Conservation (phyloP, 2,329 filamentous ascomycete genomes). For the Aaosphaeria arxii region DNA sequence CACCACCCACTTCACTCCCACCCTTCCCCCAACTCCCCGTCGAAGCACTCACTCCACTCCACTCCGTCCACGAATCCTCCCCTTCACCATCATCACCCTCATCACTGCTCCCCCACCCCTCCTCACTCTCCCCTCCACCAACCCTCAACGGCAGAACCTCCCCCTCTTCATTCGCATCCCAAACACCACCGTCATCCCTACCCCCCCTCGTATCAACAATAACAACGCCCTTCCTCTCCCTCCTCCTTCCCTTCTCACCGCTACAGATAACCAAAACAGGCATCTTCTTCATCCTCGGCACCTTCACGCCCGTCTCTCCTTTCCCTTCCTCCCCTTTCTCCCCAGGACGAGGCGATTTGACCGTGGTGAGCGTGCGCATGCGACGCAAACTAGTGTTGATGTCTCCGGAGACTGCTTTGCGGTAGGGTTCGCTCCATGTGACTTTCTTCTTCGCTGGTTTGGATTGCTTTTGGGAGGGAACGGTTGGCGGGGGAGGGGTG, state of each 20-base stretch:
- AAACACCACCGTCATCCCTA: slow-evolving; percentile 9
- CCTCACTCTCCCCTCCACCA: no score
- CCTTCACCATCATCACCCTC: no score
- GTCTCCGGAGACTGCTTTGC: background rate
- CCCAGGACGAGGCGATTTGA: background rate
- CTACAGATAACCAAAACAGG: slow-evolving; percentile 22
- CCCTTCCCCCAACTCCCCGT: no score
- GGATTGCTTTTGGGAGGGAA: no score
- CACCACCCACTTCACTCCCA: no score
- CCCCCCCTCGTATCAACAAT: slow-evolving; percentile 23
- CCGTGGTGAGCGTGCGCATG: background rate
- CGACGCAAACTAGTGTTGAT: background rate
- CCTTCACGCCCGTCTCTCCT: slow-evolving; percentile 6
- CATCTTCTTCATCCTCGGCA: slow-evolving; percentile 16
- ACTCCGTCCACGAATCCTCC: no score
- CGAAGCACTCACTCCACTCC: no score
- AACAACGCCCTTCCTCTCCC: slow-evolving; percentile 11
- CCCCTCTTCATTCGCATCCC: no score
- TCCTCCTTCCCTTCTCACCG: slow-evolving; percentile 12
- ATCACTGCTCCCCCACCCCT: no score
- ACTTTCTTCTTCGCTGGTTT: background rate
- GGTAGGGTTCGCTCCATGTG: background rate
- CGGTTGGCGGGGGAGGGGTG: no score
- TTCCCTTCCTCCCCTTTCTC: background rate
- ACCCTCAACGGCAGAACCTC: no score